phyloP scores from a whole-genome alignment of 805 yeast genomes.

The Ogataea haglerorum region DNA sequence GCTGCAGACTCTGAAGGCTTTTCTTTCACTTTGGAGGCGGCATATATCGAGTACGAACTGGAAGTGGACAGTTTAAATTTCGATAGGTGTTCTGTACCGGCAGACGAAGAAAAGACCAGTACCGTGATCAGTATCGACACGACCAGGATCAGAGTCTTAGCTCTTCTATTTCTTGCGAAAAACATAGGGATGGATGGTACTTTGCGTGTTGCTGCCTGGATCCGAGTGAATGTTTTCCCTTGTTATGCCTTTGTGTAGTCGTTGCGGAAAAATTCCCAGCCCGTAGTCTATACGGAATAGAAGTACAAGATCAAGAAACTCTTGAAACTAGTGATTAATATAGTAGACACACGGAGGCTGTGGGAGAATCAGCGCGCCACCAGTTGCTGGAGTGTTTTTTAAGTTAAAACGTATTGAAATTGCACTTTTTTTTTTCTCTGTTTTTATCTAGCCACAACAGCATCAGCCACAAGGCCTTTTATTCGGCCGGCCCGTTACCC shows the following conservation, averaged over 20 bases:
- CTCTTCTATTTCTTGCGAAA: constrained; percentile 21
- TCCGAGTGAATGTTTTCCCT: not conserved
- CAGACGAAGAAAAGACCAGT: constrained; percentile 9
- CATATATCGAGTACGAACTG: constrained; percentile 5
- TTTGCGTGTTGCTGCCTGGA: not conserved
- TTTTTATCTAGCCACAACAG: not conserved
- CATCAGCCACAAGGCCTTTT: not conserved
- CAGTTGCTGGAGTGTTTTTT: not conserved
- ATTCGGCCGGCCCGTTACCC: not conserved
- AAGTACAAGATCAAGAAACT: not conserved
- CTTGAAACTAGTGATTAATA: not conserved
- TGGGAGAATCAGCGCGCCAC: not conserved
- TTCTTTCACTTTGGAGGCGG: constrained; percentile 1
- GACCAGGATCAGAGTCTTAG: constrained; percentile 18
- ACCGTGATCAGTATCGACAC: constrained; percentile 12
- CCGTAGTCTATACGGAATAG: not conserved
- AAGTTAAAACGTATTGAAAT: not conserved
- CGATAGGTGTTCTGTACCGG: constrained; percentile 8
- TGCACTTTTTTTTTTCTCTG: not conserved
- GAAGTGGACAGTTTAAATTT: constrained; percentile 9
- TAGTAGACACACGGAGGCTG: not conserved
- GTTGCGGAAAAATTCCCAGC: not conserved
- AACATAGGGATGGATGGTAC: constrained; percentile 9
- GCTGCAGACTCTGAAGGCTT: constrained; percentile 7
- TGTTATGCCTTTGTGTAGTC: not conserved